A percentile compares a stretch with the other conserved stretches of the same genome.
These are phyloP conservation scores for Diatrype stigma DNA, from an alignment of 2,329 filamentous ascomycete genomes.

Conservation along the genomic window DNA sequence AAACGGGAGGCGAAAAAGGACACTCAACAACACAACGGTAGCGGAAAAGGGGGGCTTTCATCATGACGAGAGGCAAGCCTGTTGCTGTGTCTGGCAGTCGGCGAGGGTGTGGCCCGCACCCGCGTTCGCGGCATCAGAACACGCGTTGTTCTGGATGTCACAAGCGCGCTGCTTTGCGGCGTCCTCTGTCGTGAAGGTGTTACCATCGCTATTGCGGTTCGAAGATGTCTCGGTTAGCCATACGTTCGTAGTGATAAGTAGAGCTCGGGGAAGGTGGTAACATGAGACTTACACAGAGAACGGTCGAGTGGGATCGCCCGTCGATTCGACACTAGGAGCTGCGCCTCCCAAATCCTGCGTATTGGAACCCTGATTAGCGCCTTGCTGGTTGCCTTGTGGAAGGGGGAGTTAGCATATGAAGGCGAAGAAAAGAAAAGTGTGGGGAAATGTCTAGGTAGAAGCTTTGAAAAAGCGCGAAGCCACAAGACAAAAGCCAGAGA, in stretches of 20 bases:
- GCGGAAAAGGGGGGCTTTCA: not conserved
- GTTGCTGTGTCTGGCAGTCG: slow-evolving; percentile 53
- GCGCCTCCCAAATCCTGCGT: not conserved
- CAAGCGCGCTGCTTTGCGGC: slow-evolving; percentile 59
- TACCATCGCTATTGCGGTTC: slow-evolving; percentile 39
- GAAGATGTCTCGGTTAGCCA: too few relatives aligned
- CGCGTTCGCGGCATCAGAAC: slow-evolving; percentile 52
- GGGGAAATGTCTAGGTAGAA: not conserved
- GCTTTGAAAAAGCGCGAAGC: not conserved
- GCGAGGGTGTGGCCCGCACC: slow-evolving; percentile 39
- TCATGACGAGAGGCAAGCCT: slow-evolving; percentile 11
- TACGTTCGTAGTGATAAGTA: slow-evolving; percentile 41
- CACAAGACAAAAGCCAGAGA: not conserved
- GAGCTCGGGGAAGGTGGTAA: not conserved
- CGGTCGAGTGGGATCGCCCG: not conserved
- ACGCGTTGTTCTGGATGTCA: slow-evolving; percentile 59
- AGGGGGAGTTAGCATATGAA: not conserved
- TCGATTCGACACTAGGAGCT: not conserved
- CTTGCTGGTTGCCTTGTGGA: not conserved
- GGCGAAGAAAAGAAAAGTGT: not conserved
- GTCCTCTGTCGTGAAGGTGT: slow-evolving; percentile 52
- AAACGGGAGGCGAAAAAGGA: too few relatives aligned
- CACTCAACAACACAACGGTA: too few relatives aligned
- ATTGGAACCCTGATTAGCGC: not conserved
- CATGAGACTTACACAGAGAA: not conserved